A percentile compares a stretch with the other conserved stretches of the same genome.
Evolutionary conservation across 306 rosid genomes (phyloP).

Genomic region (Cicer yamashitae): DNA sequence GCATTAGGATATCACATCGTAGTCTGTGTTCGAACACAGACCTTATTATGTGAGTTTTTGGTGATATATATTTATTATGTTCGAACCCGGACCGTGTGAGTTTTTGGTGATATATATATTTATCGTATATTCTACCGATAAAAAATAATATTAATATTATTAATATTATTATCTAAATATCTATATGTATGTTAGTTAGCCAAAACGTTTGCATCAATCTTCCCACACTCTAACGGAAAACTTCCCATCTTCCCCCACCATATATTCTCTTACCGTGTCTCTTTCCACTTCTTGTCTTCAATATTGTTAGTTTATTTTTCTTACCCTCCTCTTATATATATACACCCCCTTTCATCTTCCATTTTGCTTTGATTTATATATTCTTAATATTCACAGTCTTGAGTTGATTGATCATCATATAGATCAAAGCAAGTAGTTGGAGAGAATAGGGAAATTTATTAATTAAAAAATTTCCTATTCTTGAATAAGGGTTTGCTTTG

Average conservation of each 20-base stretch:
- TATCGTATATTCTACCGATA: too few species aligned
- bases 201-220: constrained; percentile 95
- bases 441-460: constrained; percentile 2
- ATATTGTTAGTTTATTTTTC: constrained; percentile 24
- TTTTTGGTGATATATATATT: too few species aligned
- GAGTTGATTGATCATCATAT: constrained; percentile 10
- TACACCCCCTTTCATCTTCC: neutral
- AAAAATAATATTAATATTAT: too few species aligned
- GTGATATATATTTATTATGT: too few species aligned
- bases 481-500: constrained; percentile 49
- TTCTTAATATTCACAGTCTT: constrained; percentile 12
- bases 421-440: constrained; percentile 36
- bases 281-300: constrained; percentile 48
- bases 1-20: too few species aligned
- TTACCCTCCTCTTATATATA: constrained; percentile 11
- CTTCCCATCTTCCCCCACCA: constrained; percentile 66
- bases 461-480: constrained; percentile 18
- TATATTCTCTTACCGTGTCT: constrained; percentile 52
- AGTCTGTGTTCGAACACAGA: too few species aligned
- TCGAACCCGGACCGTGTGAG: too few species aligned
- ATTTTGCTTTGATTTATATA: constrained; percentile 23
- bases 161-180: neutral
- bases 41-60: too few species aligned
- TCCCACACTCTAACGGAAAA: constrained; percentile 91
- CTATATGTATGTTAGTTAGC: constrained; percentile 67